phyloP scores from a whole-genome alignment of 179 eudicot genomes.

The Corrigiola litoralis region DNA sequence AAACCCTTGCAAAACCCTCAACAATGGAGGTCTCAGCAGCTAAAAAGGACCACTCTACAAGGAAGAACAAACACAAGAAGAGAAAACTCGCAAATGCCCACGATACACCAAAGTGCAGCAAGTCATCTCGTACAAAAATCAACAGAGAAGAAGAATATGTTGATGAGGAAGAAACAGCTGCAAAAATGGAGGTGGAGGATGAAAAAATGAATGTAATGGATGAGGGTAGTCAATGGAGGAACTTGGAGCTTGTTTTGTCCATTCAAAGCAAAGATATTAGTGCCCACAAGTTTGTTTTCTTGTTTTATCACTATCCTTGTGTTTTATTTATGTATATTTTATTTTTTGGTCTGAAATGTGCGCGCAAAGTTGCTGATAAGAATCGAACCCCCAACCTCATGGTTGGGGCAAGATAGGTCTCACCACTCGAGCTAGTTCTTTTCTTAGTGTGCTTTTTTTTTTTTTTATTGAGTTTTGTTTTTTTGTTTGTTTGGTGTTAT shows the following conservation, averaged over 20 bases:
- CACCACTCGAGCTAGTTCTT: no score
- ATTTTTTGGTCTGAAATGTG: no score
- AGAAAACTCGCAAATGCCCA: slow-evolving; percentile 25
- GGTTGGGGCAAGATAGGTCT: no score
- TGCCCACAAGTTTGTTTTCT: slow-evolving; percentile 38
- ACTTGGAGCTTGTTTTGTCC: slow-evolving; percentile 52
- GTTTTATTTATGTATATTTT: background rate
- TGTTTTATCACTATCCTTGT: background rate
- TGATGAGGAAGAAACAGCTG: slow-evolving; percentile 12
- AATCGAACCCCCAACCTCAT: no score
- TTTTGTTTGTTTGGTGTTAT: background rate
- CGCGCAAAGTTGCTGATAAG: no score
- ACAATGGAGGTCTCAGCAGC: slow-evolving; percentile 38
- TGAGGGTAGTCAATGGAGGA: slow-evolving; percentile 51
- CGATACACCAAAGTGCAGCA: slow-evolving; percentile 20
- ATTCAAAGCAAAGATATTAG: slow-evolving; percentile 44
- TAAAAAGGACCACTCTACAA: slow-evolving; percentile 2
- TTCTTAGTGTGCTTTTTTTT: background rate
- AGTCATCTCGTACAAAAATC: slow-evolving; percentile 22
- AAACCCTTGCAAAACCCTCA: slow-evolving; percentile 3
- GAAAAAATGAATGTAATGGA: background rate
- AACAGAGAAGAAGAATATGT: slow-evolving; percentile 2
- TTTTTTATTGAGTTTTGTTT: background rate
- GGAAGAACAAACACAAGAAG: slow-evolving; percentile 28
- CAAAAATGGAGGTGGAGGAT: slow-evolving; percentile 11